phyloP scores from a whole-genome alignment of 1,139 yeast genomes.

The Protomyces macrosporus region DNA sequence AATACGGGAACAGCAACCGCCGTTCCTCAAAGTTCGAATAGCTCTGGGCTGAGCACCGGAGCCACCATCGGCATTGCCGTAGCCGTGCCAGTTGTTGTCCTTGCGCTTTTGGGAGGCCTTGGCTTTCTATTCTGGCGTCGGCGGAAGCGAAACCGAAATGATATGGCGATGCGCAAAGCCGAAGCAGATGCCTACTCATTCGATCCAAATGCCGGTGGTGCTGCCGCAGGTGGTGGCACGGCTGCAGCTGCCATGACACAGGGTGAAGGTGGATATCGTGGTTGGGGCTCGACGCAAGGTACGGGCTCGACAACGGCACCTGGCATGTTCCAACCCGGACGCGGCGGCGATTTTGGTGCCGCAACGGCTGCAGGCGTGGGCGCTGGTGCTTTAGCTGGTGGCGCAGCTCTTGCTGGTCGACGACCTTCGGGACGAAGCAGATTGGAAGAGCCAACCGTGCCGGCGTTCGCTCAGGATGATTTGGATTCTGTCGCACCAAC shows the following conservation, averaged over 20 bases:
- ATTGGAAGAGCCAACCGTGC: neutral
- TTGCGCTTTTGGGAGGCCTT: constrained; percentile 27
- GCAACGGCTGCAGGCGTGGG: neutral
- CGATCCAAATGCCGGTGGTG: constrained; percentile 25
- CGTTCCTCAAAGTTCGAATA: neutral
- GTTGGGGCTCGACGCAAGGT: constrained; percentile 17
- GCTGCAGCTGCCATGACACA: neutral
- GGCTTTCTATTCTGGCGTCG: constrained; percentile 29
- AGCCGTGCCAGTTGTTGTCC: constrained; percentile 27
- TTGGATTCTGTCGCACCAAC: neutral
- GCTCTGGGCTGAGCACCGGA: constrained; percentile 11
- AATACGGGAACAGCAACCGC: neutral
- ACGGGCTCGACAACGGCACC: neutral
- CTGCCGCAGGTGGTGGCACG: neutral
- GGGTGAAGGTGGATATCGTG: constrained; percentile 6
- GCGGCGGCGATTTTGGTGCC: neutral
- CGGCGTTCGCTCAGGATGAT: neutral
- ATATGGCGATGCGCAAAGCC: constrained; percentile 28
- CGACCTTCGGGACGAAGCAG: neutral
- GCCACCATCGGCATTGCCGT: constrained; percentile 21
- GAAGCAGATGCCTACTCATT: constrained; percentile 33
- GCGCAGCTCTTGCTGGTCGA: neutral
- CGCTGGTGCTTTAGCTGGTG: neutral
- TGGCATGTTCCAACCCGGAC: neutral
- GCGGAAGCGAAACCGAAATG: constrained; percentile 27